Conservation (phyloP, 345 rosid species). For the Passiflora organensis region DNA sequence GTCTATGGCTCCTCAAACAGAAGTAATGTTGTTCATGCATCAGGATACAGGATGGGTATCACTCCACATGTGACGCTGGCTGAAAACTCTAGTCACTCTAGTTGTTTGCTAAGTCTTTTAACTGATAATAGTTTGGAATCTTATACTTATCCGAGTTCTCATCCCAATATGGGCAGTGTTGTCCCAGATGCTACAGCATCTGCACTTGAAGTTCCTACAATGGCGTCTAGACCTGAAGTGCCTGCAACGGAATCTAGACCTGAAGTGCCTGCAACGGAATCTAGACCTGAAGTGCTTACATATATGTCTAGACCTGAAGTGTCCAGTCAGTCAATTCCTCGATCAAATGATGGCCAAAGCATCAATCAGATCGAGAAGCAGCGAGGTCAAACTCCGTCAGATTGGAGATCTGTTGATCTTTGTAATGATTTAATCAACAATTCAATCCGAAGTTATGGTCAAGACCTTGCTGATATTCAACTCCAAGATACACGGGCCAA, state of each 20-base stretch:
- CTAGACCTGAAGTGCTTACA: no score
- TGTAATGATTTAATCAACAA: conserved; percentile 14
- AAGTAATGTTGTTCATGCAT: conserved; percentile 10
- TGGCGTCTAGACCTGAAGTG: no score
- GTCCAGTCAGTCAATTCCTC: conserved; percentile 14
- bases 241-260: no score
- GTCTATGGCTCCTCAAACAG: conserved; percentile 19
- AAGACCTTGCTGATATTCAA: conserved; percentile 16
- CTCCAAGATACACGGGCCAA: conserved; percentile 9
- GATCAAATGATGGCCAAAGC: conserved; percentile 11
- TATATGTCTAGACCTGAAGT: conserved; percentile 3
- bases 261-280: no score
- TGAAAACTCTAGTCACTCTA: conserved; percentile 10
- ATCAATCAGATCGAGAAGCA: conserved; percentile 8
- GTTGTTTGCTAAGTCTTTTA: conserved; percentile 12
- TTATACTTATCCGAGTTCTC: conserved; percentile 13
- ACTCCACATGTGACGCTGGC: no score
- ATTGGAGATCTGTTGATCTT: conserved; percentile 13
- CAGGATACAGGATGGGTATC: conserved; percentile 6
- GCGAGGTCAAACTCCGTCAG: conserved; percentile 18
- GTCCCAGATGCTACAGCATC: conserved; percentile 11
- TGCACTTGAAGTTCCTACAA: no score
- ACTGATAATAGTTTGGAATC: conserved; percentile 16
- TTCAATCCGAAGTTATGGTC: conserved; percentile 18
- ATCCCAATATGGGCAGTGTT: conserved; percentile 8